Base-by-base conservation (phyloP, 1,139 yeast genomes). In the Protomyces gravidus region DNA sequence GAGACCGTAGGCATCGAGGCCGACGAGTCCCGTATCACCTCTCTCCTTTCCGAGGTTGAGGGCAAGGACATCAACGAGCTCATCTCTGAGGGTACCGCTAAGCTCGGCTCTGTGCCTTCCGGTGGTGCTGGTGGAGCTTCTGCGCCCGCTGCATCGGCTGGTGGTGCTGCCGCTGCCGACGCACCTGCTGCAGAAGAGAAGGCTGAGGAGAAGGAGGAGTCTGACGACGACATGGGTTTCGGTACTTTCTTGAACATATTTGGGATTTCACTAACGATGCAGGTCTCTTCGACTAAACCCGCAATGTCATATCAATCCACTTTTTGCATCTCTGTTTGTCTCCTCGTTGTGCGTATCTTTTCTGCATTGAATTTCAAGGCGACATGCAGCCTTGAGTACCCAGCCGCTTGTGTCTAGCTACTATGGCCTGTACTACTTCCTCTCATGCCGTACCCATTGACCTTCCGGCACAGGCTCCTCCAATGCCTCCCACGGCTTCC, bases 71-170 rank as follows among this genome's bases (percentile, higher is more conserved):
- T 86, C 75, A 84, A 81, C 69, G 96, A 89, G 61, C 85, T 92
- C 80, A 85, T 92, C 71, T 92, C 97, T 73, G 95, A 84, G 79
- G 98, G 98, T 82, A 80, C 87, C 77, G 79, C 84, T 78, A 92
- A 92, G 83, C 86, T 92, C 75, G 90, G 97, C 70, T 82, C 97
- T 68, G 96, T 90, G 69, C 97, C 98, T 79, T 75, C 96, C 75
- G 98, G 96, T 78, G 97, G 92, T 80, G 90, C 96, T 74, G 90
- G 90, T 75, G 82, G 88, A 70, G 80, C 87, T 72, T 80, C 81
- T 71, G 80, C 80, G 73, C 83, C 79, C 71, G 83, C 81, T 73
- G 84, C 85, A 71, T 83, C 85, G 70, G 81, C 83, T 68, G 80
- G 79, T 71, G 84, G 76, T 71, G 88, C 78, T 71, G 85, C 80